Evolutionary conservation across 1,139 yeast species (phyloP).

Genomic region (Candida sanyaensis): DNA sequence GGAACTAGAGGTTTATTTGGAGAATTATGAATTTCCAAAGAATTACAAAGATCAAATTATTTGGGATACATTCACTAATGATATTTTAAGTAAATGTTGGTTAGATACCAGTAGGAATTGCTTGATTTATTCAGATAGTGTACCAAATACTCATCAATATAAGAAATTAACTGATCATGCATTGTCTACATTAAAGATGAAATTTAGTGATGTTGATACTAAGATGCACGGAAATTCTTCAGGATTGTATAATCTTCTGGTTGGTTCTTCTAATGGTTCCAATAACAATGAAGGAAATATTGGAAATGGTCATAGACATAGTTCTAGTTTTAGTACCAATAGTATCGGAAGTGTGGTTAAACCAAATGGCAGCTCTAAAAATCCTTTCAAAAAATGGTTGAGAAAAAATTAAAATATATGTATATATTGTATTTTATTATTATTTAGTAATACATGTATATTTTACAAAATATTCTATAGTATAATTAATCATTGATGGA

Average conservation of each 20-base stretch:
- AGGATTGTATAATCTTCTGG: not conserved
- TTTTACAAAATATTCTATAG: too few relatives aligned
- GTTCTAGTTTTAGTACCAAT: constrained; percentile 23
- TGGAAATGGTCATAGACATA: not conserved
- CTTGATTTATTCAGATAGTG: constrained; percentile 28
- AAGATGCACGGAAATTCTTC: constrained; percentile 5
- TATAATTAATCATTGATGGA: too few relatives aligned
- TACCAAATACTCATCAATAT: constrained; percentile 9
- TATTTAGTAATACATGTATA: too few relatives aligned
- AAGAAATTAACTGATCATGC: constrained; percentile 33
- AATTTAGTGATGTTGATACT: constrained; percentile 20
- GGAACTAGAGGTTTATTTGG: constrained; percentile 36
- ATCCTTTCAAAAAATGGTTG: constrained; percentile 42
- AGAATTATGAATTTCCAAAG: constrained; percentile 41
- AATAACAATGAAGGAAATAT: not conserved
- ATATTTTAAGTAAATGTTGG: constrained; percentile 28
- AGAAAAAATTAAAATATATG: constrained; percentile 16
- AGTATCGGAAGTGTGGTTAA: constrained; percentile 26
- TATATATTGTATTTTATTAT: too few relatives aligned
- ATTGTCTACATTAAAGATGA: constrained; percentile 33
- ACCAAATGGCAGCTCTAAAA: constrained; percentile 22
- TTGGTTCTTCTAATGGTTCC: not conserved
- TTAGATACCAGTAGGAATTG: constrained; percentile 36
- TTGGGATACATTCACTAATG: constrained; percentile 39
- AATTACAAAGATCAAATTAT: constrained; percentile 22